Percentiles rank a stretch among this genome's conserved stretches.
These are phyloP conservation scores for Diddensiella transvaalensis DNA, from an alignment of 805 yeast genomes.

Conservation along the genomic window DNA sequence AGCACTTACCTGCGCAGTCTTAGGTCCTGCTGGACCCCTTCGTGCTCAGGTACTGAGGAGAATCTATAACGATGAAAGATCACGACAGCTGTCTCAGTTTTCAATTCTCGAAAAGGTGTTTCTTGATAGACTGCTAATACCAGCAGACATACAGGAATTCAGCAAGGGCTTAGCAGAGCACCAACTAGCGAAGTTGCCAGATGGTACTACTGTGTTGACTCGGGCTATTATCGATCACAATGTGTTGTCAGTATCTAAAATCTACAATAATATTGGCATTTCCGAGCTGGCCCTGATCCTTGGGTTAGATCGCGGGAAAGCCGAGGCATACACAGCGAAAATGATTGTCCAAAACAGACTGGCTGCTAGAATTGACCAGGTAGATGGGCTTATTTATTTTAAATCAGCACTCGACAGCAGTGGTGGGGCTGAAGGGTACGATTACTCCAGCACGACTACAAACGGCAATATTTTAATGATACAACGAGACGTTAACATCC, in stretches of 20 bases:
- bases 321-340: conserved; percentile 30
- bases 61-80: conserved; percentile 30
- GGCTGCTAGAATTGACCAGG: conserved; percentile 32
- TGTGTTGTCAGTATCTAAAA: conserved; percentile 31
- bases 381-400: conserved; percentile 23
- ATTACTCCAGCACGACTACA: background rate
- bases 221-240: conserved; percentile 35
- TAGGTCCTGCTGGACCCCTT: conserved; percentile 34
- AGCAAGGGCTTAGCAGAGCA: conserved; percentile 20
- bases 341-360: conserved; percentile 32
- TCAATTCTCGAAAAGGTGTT: conserved; percentile 28
- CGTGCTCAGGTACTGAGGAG: conserved; percentile 27
- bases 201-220: conserved; percentile 29
- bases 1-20: conserved; percentile 29
- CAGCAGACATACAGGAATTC: conserved; percentile 25
- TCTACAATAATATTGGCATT: conserved; percentile 29
- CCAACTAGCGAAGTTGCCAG: conserved; percentile 21
- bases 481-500: conserved; percentile 19
- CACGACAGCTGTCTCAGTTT: conserved; percentile 15
- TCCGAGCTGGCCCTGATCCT: conserved; percentile 27
- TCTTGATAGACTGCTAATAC: conserved; percentile 26
- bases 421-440: background rate
- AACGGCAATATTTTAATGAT: conserved; percentile 7
- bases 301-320: conserved; percentile 23
- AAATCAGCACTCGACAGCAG: background rate